Evolutionary conservation across 495 filamentous ascomycete genomes (phyloP), one percentile per base, ranked within the genome.

Genomic region (Collariella sp.): DNA sequence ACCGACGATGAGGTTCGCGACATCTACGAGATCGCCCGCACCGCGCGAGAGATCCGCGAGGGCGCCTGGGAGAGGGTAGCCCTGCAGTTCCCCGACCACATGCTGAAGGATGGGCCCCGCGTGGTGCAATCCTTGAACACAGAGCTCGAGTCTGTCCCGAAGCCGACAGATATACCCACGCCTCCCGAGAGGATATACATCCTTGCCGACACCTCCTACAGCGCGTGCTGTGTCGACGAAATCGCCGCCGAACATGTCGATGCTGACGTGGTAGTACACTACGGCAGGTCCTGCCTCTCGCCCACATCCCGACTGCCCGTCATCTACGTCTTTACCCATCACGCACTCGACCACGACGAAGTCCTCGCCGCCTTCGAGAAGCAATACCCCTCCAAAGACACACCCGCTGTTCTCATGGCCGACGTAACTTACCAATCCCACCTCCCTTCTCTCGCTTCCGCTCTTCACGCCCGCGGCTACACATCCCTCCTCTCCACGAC

Each of bases 171-270:
- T 41, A 50, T 54, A 15, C 49, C 58, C 40, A 36, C 40, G 45
- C 43, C 48, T 41, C 43, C 61, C 34, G 55, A 57, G 38, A 81
- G 78, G 57, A 75, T 96, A 23, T 93, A 84, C 60, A 94, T 99
- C 56, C 77, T 99, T 36, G 93, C 86, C 31, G 93, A 99, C 67
- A 97, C 93, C 9, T 96, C 91, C 2, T 99, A 97, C 69, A 91
- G 93, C 41, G 81, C 91, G 5, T 99, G 93, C 72, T 99, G 93
- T 66, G 90, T 96, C 46, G 93, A 99, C 57, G 93, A 99, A 69
- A 85, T 97, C 42, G 94, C 93, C 2, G 93, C 94, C 15, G 91
- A 97, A 63, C 94, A 99, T 68, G 85, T 87, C 26, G 76, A 88
- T 62, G 91, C 93, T 6, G 86, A 97, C 48, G 89, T 87, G 5